Base-by-base conservation (phyloP, 1,284 basidiomycete genomes). In the Mycena citricolor region DNA sequence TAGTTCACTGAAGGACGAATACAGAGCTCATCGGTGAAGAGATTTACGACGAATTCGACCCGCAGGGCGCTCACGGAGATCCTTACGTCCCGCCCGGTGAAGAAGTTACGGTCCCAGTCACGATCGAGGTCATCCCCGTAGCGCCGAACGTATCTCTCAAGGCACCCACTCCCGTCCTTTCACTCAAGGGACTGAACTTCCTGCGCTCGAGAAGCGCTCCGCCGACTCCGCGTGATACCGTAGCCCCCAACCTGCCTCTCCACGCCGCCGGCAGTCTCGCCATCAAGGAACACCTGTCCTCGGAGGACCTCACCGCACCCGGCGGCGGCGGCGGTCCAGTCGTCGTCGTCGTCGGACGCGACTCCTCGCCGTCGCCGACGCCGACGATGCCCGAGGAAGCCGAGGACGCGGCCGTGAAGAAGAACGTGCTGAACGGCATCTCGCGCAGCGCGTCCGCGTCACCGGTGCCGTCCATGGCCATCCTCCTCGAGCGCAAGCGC, bases 11-110 rank as follows among this genome's bases (percentile, higher is more conserved):
- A n/a, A n/a, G n/a, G n/a, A n/a, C 41, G 33, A 38, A 14, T 45
- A 14, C 56, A 88, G 90, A 92, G 59, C 72, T 93, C 7, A 91
- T 93, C 41, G 90, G 90, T 16, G 89, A 92, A 67, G 90, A 92
- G 57, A 93, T 93, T 38, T 90, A 89, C 54, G 90, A 93, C 59
- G 90, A 93, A 66, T 91, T 89, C 55, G 86, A 89, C 55, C 69
- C 75, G 5, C 77, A 86, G 61, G 84, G 83, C 32, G 79, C 78
- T n/a, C 77, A 77, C 52, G 78, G 81, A 16, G 80, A 81, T 32
- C 77, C 76, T 32, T 79, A 81, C 51, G 69, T 80, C 32, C 75
- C 77, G n/a, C 68, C 70, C 20, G 61, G 40, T 17, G 48, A 30
- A 31, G 49, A 55, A 5, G 54, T 56, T 6, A 42, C 55, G 12